Conservation (phyloP, 2,329 filamentous ascomycete species). For the Fusarium dlaminii region DNA sequence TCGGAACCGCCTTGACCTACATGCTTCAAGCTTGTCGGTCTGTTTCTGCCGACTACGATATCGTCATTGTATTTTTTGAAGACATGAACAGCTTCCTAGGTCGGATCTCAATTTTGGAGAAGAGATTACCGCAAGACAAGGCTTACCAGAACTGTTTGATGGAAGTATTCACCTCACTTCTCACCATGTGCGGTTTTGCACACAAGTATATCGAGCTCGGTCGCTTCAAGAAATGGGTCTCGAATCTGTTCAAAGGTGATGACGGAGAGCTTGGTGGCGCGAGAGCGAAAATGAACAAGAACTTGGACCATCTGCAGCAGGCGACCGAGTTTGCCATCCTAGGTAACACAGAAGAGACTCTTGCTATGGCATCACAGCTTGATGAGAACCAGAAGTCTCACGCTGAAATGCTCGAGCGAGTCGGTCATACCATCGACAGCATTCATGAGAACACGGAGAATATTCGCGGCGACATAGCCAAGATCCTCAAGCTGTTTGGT, state of each 20-base stretch:
- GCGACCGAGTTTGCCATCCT: conserved; percentile 49
- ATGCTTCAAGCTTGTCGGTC: conserved; percentile 44
- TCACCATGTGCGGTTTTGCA: conserved; percentile 47
- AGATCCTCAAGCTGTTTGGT: conserved; percentile 39
- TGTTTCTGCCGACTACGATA: conserved; percentile 51
- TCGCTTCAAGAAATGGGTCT: conserved; percentile 48
- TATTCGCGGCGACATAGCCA: conserved; percentile 42
- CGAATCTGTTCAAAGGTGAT: conserved; percentile 43
- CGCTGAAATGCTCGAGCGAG: conserved; percentile 38
- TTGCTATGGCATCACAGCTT: conserved; percentile 42
- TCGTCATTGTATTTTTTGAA: conserved; percentile 51
- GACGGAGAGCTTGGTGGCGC: conserved; percentile 46
- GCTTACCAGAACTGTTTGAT: conserved; percentile 49
- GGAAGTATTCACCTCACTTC: conserved; percentile 49
- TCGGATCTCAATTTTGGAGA: conserved; percentile 47
- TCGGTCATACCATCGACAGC: conserved; percentile 38
- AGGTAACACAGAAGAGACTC: conserved; percentile 45
- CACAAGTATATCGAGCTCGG: conserved; percentile 48
- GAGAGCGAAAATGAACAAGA: conserved; percentile 42
- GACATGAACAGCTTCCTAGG: conserved; percentile 50
- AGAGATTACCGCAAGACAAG: conserved; percentile 42
- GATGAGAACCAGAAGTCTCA: conserved; percentile 41
- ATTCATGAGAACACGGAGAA: conserved; percentile 43
- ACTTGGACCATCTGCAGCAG: conserved; percentile 42
- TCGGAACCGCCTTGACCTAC: conserved; percentile 47